A percentile compares a stretch with the other conserved stretches of the same genome.
These are phyloP conservation scores for Nothophytophthora sp. DNA, from an alignment of 352 stramenopile genomes.

Conservation along the genomic window DNA sequence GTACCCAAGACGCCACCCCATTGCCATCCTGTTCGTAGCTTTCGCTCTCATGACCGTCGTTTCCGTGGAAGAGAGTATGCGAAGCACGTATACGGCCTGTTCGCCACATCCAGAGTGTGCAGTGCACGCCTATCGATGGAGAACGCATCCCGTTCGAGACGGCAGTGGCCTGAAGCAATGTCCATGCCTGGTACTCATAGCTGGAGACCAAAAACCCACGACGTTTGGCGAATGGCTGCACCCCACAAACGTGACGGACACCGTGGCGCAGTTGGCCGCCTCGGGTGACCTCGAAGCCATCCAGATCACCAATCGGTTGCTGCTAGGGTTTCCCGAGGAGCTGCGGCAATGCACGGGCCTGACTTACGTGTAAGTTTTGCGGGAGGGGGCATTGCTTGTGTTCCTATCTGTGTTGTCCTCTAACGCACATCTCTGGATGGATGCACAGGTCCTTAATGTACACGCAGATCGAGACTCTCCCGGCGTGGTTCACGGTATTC, in stretches of 20 bases:
- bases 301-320: conserved; percentile 18
- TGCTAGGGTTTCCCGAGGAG: conserved; percentile 10
- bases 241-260: conserved; percentile 5
- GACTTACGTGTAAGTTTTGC: conserved; percentile 17
- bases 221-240: conserved; percentile 3
- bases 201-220: not conserved
- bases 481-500: conserved; percentile 22
- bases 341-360: conserved; percentile 1
- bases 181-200: conserved; percentile 9
- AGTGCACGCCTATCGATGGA: conserved; percentile 20
- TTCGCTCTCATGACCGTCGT: conserved; percentile 4
- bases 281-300: conserved; percentile 20
- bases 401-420: conserved; percentile 1
- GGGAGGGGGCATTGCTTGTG: too few relatives aligned
- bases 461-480: conserved; percentile 12
- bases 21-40: conserved; percentile 12
- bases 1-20: conserved; percentile 4
- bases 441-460: conserved; percentile 25
- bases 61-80: conserved; percentile 10
- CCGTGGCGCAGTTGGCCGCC: conserved; percentile 9
- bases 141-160: not conserved
- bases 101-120: conserved; percentile 13
- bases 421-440: not conserved
- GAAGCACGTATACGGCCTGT: conserved; percentile 2
- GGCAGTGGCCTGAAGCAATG: conserved; percentile 2